Conservation (phyloP, 495 filamentous ascomycete species). For the Neurospora sp. region DNA sequence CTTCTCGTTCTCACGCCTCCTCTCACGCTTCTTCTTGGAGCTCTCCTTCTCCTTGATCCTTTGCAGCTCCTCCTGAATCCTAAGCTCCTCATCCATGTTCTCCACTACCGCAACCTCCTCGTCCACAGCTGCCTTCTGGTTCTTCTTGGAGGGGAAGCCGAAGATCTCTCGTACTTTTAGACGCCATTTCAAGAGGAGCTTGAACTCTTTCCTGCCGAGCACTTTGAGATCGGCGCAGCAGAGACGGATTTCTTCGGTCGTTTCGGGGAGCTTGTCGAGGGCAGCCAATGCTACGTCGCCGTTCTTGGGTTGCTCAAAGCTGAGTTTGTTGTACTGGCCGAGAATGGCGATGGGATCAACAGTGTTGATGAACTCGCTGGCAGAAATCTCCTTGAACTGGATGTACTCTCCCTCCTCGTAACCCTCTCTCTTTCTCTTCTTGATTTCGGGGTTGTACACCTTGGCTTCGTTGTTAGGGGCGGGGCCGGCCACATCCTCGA, state of each 20-base stretch:
- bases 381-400: conserved; percentile 79
- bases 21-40: conserved; percentile 65
- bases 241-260: conserved; percentile 72
- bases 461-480: conserved; percentile 95
- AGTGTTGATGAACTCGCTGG: conserved; percentile 90
- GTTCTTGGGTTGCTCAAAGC: conserved; percentile 64
- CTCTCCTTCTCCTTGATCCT: conserved; percentile 67
- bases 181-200: conserved; percentile 84
- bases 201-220: conserved; percentile 89
- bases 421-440: conserved; percentile 93
- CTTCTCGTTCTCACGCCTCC: conserved; percentile 75
- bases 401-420: conserved; percentile 95
- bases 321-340: conserved; percentile 72
- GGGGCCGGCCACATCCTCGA: conserved; percentile 82
- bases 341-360: conserved; percentile 94
- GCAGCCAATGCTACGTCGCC: conserved; percentile 82
- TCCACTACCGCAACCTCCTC: conserved; percentile 74
- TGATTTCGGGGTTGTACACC: conserved; percentile 93
- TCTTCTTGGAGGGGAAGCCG: conserved; percentile 71
- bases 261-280: conserved; percentile 83
- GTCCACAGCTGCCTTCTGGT: conserved; percentile 32
- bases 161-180: conserved; percentile 85
- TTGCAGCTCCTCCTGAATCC: conserved; percentile 78
- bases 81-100: conserved; percentile 87
- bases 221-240: conserved; percentile 88